Evolutionary conservation across 805 yeast genomes (phyloP).

Genomic region (Pichia californica): DNA sequence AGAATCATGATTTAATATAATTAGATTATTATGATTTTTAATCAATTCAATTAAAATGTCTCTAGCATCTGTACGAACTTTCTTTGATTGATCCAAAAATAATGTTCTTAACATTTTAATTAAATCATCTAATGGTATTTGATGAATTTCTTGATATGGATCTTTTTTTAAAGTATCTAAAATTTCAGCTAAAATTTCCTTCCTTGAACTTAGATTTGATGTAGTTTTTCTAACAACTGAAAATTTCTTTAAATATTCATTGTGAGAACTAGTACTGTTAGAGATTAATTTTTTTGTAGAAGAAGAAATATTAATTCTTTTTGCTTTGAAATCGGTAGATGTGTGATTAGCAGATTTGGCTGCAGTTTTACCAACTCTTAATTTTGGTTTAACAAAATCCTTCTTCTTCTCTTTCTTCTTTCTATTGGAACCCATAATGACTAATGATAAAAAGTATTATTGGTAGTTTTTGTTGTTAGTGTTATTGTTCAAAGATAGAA

Average conservation of each 20-base stretch:
- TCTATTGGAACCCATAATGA: conserved; percentile 45
- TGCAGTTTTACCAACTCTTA: conserved; percentile 81
- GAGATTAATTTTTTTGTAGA: conserved; percentile 24
- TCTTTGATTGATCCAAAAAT: conserved; percentile 56
- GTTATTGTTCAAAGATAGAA: too few species aligned
- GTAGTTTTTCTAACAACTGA: conserved; percentile 54
- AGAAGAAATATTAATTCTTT: conserved; percentile 33
- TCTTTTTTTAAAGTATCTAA: conserved; percentile 10
- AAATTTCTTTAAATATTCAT: conserved; percentile 45
- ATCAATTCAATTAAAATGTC: conserved; percentile 10
- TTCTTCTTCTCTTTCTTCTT: conserved; percentile 60
- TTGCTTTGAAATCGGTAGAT: conserved; percentile 78
- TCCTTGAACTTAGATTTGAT: conserved; percentile 16
- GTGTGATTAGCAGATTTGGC: conserved; percentile 71
- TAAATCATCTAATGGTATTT: conserved; percentile 47
- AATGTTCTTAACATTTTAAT: conserved; percentile 55
- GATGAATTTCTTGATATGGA: conserved; percentile 30
- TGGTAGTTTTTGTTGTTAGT: too few species aligned
- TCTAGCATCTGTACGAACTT: conserved; percentile 36
- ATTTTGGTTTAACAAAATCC: conserved; percentile 71
- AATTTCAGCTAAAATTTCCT: conserved; percentile 16
- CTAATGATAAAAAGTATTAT: too few species aligned
- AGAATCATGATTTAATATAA: conserved; percentile 53
- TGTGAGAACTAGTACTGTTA: background rate
- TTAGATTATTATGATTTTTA: conserved; percentile 23